Conservation (phyloP, 306 rosid species). For the Dalbergia oliveri region DNA sequence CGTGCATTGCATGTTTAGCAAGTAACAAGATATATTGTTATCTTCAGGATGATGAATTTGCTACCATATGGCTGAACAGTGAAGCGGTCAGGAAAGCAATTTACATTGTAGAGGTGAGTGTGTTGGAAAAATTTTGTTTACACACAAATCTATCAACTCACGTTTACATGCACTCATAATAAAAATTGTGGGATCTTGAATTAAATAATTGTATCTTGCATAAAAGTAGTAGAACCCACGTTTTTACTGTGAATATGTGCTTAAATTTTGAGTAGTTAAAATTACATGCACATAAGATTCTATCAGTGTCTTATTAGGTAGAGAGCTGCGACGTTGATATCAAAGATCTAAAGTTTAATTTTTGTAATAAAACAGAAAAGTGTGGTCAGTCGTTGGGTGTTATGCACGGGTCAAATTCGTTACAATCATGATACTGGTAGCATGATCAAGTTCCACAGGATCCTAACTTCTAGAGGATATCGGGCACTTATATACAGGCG, state of each 20-base stretch:
- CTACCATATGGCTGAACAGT: conserved; percentile 71
- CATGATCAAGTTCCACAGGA: conserved; percentile 70
- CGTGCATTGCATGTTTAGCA: too few relatives aligned
- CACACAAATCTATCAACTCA: too few relatives aligned
- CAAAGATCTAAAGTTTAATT: background rate
- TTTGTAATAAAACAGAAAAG: conserved; percentile 46
- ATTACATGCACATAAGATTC: too few relatives aligned
- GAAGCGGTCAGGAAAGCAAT: conserved; percentile 65
- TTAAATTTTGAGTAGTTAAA: too few relatives aligned
- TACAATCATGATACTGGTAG: conserved; percentile 67
- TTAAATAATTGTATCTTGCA: too few relatives aligned
- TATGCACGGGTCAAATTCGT: conserved; percentile 52
- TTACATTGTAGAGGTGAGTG: conserved; percentile 60
- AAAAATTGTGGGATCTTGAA: too few relatives aligned
- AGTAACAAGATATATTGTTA: background rate
- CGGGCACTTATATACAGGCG: conserved; percentile 74
- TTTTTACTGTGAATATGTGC: too few relatives aligned
- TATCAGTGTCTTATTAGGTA: background rate
- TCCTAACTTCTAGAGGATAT: conserved; percentile 67
- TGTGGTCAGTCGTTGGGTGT: conserved; percentile 58
- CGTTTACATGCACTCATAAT: too few relatives aligned
- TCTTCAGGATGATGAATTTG: conserved; percentile 69
- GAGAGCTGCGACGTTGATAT: background rate
- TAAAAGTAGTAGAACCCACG: too few relatives aligned
- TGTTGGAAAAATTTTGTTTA: too few relatives aligned